A percentile compares a stretch with the other conserved stretches of the same genome.
phyloP scores from a whole-genome alignment of 2,329 filamentous ascomycete genomes.

The Phialocephala subalpina region DNA sequence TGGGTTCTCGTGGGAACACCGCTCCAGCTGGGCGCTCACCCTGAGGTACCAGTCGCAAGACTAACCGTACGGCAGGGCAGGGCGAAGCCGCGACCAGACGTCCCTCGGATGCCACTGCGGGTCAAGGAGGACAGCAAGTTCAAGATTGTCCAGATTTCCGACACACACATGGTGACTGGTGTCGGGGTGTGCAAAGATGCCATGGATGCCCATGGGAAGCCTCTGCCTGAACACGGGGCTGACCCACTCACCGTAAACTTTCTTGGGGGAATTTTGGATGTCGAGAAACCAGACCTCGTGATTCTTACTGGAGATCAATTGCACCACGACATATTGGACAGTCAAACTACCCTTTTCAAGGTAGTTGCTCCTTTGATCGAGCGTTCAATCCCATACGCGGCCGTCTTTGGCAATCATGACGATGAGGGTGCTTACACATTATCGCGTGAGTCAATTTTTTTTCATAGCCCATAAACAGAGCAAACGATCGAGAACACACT shows the following conservation, averaged over 20 bases:
- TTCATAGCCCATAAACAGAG: constrained; percentile 37
- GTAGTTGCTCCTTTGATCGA: constrained; percentile 82
- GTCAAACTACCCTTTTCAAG: constrained; percentile 83
- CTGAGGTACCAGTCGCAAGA: constrained; percentile 47
- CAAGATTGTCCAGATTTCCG: constrained; percentile 95
- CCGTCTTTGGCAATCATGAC: constrained; percentile 96
- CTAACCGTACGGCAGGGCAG: constrained; percentile 56
- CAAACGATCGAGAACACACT: constrained; percentile 34
- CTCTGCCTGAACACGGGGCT: constrained; percentile 79
- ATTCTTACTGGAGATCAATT: constrained; percentile 92
- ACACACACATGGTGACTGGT: constrained; percentile 90
- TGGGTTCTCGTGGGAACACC: constrained; percentile 62
- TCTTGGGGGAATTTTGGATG: constrained; percentile 80
- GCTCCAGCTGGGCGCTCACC: constrained; percentile 46
- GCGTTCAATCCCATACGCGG: constrained; percentile 86
- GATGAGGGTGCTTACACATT: constrained; percentile 70
- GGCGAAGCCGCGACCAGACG: constrained; percentile 63
- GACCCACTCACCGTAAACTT: constrained; percentile 91
- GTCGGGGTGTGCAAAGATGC: constrained; percentile 84
- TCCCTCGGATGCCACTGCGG: constrained; percentile 48
- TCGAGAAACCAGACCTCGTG: constrained; percentile 91
- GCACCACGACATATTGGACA: constrained; percentile 88
- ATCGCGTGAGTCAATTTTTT: constrained; percentile 46
- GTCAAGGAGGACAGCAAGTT: constrained; percentile 89
- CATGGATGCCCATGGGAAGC: constrained; percentile 53